phyloP scores from a whole-genome alignment of 1,284 basidiomycete species.

The Cryptococcus hybrid region DNA sequence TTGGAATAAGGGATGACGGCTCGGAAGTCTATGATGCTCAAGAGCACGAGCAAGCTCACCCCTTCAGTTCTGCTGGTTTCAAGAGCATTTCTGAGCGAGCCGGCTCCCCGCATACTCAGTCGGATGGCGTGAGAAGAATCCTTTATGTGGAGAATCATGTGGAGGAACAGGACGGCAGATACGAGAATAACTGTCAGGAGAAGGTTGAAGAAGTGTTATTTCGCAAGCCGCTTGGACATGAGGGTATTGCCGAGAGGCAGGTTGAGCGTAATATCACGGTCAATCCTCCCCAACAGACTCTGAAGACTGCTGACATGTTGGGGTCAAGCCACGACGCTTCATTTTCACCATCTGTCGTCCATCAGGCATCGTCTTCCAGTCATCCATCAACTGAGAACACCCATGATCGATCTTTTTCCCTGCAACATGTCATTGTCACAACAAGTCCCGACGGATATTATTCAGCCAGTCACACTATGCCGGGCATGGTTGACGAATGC shows the following conservation, averaged over 20 bases:
- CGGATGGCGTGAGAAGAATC: conserved; percentile 9
- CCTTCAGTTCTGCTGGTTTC: neutral
- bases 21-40: conserved; percentile 13
- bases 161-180: neutral
- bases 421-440: neutral
- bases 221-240: too few species aligned
- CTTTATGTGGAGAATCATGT: conserved; percentile 25
- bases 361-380: neutral
- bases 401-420: conserved; percentile 1
- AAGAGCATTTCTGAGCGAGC: conserved; percentile 4
- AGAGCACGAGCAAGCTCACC: neutral
- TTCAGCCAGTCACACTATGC: neutral
- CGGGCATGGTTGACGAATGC: conserved; percentile 4
- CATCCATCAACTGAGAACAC: neutral
- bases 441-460: neutral
- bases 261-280: too few species aligned
- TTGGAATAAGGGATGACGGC: conserved; percentile 36
- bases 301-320: too few species aligned
- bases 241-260: too few species aligned
- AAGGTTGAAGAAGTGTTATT: too few species aligned
- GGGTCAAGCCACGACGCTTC: too few species aligned
- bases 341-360: too few species aligned
- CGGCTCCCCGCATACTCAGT: conserved; percentile 11
- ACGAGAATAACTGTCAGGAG: too few species aligned
- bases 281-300: too few species aligned